These are phyloP conservation scores for Yarrowia sp. DNA, from an alignment of 805 yeast genomes.

Conservation along the genomic window DNA sequence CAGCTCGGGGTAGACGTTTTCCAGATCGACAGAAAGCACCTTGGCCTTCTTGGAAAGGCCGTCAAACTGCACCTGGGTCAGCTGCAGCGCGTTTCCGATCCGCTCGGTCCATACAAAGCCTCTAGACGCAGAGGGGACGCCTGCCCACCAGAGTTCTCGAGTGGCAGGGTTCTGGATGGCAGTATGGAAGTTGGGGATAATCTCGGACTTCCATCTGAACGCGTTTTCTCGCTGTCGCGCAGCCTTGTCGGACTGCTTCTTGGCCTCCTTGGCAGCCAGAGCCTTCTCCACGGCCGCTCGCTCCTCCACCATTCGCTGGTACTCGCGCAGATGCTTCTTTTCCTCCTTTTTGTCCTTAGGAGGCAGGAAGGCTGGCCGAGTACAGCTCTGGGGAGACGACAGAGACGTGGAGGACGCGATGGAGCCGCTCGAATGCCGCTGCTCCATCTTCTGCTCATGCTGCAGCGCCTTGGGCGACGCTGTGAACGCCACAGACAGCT, in stretches of 20 bases:
- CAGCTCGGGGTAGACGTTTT: conserved; percentile 43
- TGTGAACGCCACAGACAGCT: conserved; percentile 20
- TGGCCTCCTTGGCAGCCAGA: conserved; percentile 26
- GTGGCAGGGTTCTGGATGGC: conserved; percentile 43
- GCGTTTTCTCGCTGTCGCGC: conserved; percentile 36
- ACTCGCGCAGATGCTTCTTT: conserved; percentile 24
- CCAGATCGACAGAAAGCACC: conserved; percentile 45
- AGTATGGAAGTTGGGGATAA: conserved; percentile 42
- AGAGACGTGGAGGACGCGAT: background rate
- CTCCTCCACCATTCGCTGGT: conserved; percentile 37
- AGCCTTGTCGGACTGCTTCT: conserved; percentile 29
- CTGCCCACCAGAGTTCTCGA: conserved; percentile 62
- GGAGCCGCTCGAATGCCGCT: background rate
- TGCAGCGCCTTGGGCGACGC: conserved; percentile 25
- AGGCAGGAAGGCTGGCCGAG: conserved; percentile 66
- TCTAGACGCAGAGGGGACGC: conserved; percentile 50
- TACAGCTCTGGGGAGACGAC: conserved; percentile 41
- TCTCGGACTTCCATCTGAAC: conserved; percentile 44
- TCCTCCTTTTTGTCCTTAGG: conserved; percentile 45
- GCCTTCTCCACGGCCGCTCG: conserved; percentile 43
- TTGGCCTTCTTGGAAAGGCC: conserved; percentile 43
- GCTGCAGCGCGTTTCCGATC: conserved; percentile 48
- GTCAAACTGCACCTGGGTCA: conserved; percentile 47
- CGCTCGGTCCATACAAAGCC: conserved; percentile 52
- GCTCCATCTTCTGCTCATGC: conserved; percentile 9